Base-by-base conservation (phyloP, 2,329 filamentous ascomycete species). In the Penicillium sp. region DNA sequence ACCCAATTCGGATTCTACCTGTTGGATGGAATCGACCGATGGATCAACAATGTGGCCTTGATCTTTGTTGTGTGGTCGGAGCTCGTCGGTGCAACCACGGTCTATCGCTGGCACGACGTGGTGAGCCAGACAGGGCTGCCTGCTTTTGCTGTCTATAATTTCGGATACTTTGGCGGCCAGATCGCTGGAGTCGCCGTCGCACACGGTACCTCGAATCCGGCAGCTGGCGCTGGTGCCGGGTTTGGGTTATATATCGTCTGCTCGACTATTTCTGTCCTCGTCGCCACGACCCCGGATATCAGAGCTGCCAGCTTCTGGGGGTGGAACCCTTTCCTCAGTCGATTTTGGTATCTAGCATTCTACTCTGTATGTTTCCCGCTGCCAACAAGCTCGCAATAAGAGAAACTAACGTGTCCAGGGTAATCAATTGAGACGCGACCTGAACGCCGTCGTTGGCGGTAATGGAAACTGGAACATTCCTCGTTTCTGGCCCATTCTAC, bases 11-110 rank as follows among this genome's bases (percentile, higher is more conserved):
- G 82, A 5, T 83, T 80, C 63, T 79, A 82, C 54, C 74, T 84
- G 0, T 73, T 84, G 3, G 76, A 79, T 27, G 82, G 80, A 1
- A 75, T 84, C 15, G 82, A 84, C 51, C 69, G 76, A 3, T 84
- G 81, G 81, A 75, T 81, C 56, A 84, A 82, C 64, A 80, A 84
- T 59, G 74, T 84, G 1, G 78, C 77, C 3, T 68, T 85, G 3
- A 81, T 84, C 16, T 85, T 84, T 57, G 80, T 83, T 15, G 82
- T 84, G 10, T 84, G 79, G 72, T 74, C 77, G 15, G 82, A 85
- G 61, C 77, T 80, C 18, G 75, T 79, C 6, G 76, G 77, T 31
- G 76, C 81, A 0, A 83, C 80, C 0, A 81, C 79, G 0, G 71
- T 82, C 6, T 85, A 85, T 60, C 80, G 82, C 44, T 84, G 80